Evolutionary conservation across 495 filamentous ascomycete genomes (phyloP).

Genomic region (Barbatosphaeria neglecta): DNA sequence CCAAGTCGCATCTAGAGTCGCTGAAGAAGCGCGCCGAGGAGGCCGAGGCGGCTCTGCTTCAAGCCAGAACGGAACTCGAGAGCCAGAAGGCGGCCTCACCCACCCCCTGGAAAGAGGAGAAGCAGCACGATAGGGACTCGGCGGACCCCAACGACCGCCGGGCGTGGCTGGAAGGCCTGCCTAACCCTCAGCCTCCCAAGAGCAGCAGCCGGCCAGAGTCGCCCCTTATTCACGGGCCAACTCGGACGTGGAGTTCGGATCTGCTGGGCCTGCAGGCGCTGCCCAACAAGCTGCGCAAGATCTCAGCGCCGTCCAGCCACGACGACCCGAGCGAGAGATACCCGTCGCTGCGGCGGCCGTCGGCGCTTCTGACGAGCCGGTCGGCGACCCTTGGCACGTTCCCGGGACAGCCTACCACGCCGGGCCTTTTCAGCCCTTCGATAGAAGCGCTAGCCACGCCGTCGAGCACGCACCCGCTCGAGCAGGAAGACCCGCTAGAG

Average conservation of each 20-base stretch:
- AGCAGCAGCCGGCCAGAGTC: constrained; percentile 35
- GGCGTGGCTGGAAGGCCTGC: constrained; percentile 57
- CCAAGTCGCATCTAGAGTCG: constrained; percentile 50
- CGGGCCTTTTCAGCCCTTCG: constrained; percentile 16
- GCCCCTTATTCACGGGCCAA: constrained; percentile 26
- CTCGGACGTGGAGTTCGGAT: constrained; percentile 36
- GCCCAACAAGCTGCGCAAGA: constrained; percentile 29
- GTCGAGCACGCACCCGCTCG: constrained; percentile 45
- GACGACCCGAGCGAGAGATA: constrained; percentile 22
- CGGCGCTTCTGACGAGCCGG: constrained; percentile 23
- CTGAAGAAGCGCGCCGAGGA: constrained; percentile 53
- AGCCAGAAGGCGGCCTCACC: constrained; percentile 41
- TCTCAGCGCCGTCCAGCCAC: constrained; percentile 32
- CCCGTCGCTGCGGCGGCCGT: constrained; percentile 19
- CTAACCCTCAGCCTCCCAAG: constrained; percentile 21
- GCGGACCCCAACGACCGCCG: constrained; percentile 60
- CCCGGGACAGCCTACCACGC: constrained; percentile 15
- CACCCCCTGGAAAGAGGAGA: constrained; percentile 59
- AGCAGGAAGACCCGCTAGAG: constrained; percentile 59
- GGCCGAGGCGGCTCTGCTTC: constrained; percentile 48
- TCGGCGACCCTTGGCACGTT: constrained; percentile 5
- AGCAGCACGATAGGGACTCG: constrained; percentile 45
- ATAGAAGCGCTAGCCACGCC: constrained; percentile 14
- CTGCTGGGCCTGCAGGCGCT: constrained; percentile 31
- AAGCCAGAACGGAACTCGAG: constrained; percentile 33